These are phyloP conservation scores for Maudiozyma pseudohumilis DNA, from an alignment of 805 yeast species.

Conservation along the genomic window DNA sequence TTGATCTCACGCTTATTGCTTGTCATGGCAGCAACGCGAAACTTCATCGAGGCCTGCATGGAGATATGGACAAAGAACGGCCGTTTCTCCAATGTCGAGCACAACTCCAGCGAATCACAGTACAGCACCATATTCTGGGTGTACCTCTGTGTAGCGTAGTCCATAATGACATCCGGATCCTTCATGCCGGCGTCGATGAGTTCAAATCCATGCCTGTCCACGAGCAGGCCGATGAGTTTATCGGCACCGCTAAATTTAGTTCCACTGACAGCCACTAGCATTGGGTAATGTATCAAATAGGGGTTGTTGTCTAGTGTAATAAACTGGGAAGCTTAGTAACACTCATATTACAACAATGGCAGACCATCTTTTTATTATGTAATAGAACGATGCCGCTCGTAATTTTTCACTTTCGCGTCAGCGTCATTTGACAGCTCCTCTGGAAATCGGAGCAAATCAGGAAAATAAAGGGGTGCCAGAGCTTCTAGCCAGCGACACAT, in stretches of 20 bases:
- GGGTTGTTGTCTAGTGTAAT: too few relatives aligned
- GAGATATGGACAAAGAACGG: conserved; percentile 80
- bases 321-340: too few relatives aligned
- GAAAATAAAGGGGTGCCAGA: too few relatives aligned
- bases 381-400: too few relatives aligned
- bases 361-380: background rate
- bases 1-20: conserved; percentile 3
- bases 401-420: background rate
- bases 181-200: conserved; percentile 7
- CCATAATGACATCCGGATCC: conserved; percentile 36
- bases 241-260: conserved; percentile 20
- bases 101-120: conserved; percentile 33
- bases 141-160: conserved; percentile 62
- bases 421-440: too few relatives aligned
- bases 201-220: conserved; percentile 11
- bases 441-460: too few relatives aligned
- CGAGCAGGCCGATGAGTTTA: conserved; percentile 11
- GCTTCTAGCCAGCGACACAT: too few relatives aligned
- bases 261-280: conserved; percentile 25
- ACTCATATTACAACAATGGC: background rate
- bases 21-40: conserved; percentile 31
- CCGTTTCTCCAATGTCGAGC: conserved; percentile 45
- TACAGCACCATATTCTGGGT: conserved; percentile 47
- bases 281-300: too few relatives aligned
- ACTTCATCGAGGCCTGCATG: conserved; percentile 57